phyloP scores from a whole-genome alignment of 345 rosid genomes.

The Euphorbia tirucalli region DNA sequence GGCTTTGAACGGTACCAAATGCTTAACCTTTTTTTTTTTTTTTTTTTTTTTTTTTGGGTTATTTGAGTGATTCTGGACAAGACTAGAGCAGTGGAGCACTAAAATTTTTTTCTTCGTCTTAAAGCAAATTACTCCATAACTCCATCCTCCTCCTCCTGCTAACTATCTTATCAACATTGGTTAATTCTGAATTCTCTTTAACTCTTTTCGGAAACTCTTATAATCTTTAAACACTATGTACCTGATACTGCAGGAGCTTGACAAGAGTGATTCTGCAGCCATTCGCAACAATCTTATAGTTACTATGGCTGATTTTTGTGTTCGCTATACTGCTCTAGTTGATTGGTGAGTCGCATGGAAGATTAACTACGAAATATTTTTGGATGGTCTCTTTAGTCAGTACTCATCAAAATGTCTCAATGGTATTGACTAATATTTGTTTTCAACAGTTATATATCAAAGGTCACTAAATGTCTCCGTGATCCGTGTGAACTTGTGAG shows the following conservation, averaged over 20 bases:
- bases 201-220: not conserved
- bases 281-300: slow-evolving; percentile 92
- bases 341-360: slow-evolving; percentile 68
- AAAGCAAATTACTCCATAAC: not conserved
- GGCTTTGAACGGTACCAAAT: not conserved
- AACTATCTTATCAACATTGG: not conserved
- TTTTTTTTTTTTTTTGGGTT: too few species aligned
- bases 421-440: slow-evolving; percentile 22
- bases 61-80: slow-evolving; percentile 5
- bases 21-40: not conserved
- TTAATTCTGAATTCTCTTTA: not conserved
- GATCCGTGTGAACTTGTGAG: slow-evolving; percentile 92
- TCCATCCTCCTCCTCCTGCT: not conserved
- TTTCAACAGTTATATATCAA: slow-evolving; percentile 70
- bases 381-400: not conserved
- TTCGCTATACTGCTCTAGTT: slow-evolving; percentile 83
- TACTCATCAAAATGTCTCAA: slow-evolving; percentile 16
- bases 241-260: slow-evolving; percentile 69
- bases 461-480: slow-evolving; percentile 75
- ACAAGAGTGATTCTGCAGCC: slow-evolving; percentile 79
- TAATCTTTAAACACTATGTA: not conserved
- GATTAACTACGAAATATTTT: slow-evolving; percentile 9
- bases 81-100: not conserved
- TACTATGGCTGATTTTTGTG: slow-evolving; percentile 86
- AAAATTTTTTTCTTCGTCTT: not conserved